Conservation (phyloP, 73 alveolate species). For the Symbiodinium natans region DNA sequence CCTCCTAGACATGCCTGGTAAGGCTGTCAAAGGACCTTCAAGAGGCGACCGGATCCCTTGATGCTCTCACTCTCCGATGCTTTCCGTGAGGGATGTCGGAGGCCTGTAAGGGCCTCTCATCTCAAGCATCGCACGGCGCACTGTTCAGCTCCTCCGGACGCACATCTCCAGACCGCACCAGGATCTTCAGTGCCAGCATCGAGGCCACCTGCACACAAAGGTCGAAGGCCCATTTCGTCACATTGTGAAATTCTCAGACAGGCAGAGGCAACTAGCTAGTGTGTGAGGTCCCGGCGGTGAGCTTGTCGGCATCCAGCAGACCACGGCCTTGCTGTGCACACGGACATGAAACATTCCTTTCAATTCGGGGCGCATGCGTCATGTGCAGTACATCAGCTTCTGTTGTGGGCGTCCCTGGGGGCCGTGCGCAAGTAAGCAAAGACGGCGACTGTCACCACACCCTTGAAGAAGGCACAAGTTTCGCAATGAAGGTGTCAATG, state of each 20-base stretch:
- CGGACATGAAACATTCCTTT: too few relatives aligned
- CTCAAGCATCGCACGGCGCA: neutral
- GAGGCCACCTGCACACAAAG: conserved; percentile 97
- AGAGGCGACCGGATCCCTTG: too few relatives aligned
- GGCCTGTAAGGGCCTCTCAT: too few relatives aligned
- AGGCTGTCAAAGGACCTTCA: too few relatives aligned
- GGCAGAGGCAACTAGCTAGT: neutral
- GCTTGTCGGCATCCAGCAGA: conserved; percentile 50
- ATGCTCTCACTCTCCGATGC: too few relatives aligned
- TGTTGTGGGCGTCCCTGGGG: neutral
- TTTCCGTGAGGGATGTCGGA: too few relatives aligned
- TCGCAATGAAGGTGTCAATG: conserved; percentile 74
- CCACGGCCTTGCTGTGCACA: conserved; percentile 38
- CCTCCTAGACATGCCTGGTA: too few relatives aligned
- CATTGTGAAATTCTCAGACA: too few relatives aligned
- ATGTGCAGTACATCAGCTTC: neutral
- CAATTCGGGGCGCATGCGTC: too few relatives aligned
- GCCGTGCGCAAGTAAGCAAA: conserved; percentile 49
- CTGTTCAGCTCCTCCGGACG: conserved; percentile 56
- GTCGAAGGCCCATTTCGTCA: neutral
- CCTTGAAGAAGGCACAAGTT: neutral
- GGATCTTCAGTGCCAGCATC: conserved; percentile 98
- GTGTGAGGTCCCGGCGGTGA: neutral
- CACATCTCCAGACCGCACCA: conserved; percentile 55
- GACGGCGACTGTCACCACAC: conserved; percentile 54